Percentiles rank a stretch among this genome's conserved stretches.
Evolutionary conservation across 1,284 basidiomycete genomes (phyloP).

Genomic region (Lentinula novae-zelandiae): DNA sequence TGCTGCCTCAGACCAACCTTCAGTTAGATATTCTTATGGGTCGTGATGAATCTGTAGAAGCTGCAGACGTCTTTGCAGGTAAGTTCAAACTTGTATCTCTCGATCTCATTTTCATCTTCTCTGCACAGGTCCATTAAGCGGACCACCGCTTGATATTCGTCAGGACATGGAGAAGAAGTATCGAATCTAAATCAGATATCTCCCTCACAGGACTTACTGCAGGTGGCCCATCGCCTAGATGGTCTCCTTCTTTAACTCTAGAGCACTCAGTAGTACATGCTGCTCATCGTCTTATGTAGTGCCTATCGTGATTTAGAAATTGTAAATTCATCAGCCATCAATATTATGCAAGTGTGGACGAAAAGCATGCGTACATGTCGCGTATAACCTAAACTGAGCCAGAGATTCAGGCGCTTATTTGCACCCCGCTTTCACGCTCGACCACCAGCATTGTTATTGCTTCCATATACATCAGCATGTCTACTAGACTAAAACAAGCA

Average conservation of each 20-base stretch:
- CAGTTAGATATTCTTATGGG: constrained; percentile 91
- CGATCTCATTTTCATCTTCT: neutral
- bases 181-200: constrained; percentile 36
- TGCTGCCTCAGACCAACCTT: constrained; percentile 67
- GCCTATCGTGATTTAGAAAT: too few relatives aligned
- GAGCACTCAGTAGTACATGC: too few relatives aligned
- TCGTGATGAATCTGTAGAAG: constrained; percentile 77
- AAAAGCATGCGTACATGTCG: too few relatives aligned
- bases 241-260: neutral
- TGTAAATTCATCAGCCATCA: too few relatives aligned
- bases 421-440: neutral
- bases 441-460: too few relatives aligned
- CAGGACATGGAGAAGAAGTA: constrained; percentile 71
- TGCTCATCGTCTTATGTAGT: too few relatives aligned
- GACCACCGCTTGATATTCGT: constrained; percentile 56
- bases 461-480: constrained; percentile 13
- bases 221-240: neutral
- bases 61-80: constrained; percentile 74
- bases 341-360: too few relatives aligned
- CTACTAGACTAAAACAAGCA: constrained; percentile 55
- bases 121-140: constrained; percentile 8
- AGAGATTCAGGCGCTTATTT: neutral
- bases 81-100: constrained; percentile 17
- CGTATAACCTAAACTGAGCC: too few relatives aligned
- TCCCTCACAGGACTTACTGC: neutral